A percentile compares a stretch with the other conserved stretches of the same genome.
These are phyloP conservation scores for Fusarium keratoplasticum DNA, from an alignment of 2,329 filamentous ascomycete species.

Conservation along the genomic window DNA sequence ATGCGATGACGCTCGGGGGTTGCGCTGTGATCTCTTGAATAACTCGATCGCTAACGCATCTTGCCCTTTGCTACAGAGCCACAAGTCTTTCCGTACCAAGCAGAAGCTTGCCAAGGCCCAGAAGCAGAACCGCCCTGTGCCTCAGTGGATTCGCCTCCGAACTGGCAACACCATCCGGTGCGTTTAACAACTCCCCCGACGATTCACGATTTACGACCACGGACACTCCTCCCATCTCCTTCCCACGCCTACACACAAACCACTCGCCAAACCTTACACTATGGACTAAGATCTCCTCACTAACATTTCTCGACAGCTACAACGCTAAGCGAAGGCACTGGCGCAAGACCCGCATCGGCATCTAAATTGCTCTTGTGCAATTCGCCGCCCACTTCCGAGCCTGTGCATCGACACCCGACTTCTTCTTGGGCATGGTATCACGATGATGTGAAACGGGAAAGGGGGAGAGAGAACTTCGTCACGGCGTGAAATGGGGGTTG, in stretches of 20 bases:
- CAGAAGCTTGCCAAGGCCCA: slow-evolving; percentile 99
- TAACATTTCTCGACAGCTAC: slow-evolving; percentile 74
- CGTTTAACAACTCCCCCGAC: slow-evolving; percentile 53
- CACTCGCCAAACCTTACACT: neutral
- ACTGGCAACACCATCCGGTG: slow-evolving; percentile 99
- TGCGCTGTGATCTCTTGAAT: slow-evolving; percentile 8
- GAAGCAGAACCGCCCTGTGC: slow-evolving; percentile 99
- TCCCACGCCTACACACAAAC: neutral
- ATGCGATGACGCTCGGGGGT: slow-evolving; percentile 13
- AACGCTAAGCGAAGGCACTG: slow-evolving; percentile 99
- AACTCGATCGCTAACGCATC: slow-evolving; percentile 41
- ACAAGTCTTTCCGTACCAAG: slow-evolving; percentile 99
- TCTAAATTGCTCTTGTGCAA: slow-evolving; percentile 72
- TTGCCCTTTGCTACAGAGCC: slow-evolving; percentile 73
- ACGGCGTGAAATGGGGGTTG: slow-evolving; percentile 41
- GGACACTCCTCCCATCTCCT: neutral
- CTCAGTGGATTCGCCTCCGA: slow-evolving; percentile 99
- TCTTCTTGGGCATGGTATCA: slow-evolving; percentile 45
- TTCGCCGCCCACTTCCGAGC: slow-evolving; percentile 44
- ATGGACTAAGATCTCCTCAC: slow-evolving; percentile 6
- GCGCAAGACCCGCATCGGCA: slow-evolving; percentile 99
- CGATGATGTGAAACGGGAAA: slow-evolving; percentile 42
- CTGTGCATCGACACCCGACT: slow-evolving; percentile 42
- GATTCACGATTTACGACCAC: slow-evolving; percentile 8
- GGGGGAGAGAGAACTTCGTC: slow-evolving; percentile 28